Conservation (phyloP, 2,329 filamentous ascomycete species). For the Karstenula rhodostoma region DNA sequence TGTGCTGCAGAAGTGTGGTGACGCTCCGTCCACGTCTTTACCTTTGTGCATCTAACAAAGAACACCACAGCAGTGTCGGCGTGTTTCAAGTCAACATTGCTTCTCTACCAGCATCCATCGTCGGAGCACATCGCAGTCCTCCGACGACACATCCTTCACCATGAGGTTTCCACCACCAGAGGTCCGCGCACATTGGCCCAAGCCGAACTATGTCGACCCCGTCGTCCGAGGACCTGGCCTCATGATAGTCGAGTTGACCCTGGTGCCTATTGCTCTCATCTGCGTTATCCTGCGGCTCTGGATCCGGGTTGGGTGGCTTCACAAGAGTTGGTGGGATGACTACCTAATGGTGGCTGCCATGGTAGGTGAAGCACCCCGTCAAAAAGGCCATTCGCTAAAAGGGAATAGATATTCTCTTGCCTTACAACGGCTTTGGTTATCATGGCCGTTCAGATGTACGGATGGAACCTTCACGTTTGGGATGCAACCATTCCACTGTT, state of each 20-base stretch:
- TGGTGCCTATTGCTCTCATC: constrained; percentile 47
- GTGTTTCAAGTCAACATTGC: constrained; percentile 7
- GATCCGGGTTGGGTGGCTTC: constrained; percentile 47
- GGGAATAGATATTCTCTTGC: constrained; percentile 40
- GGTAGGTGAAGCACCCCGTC: constrained; percentile 32
- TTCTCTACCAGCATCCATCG: constrained; percentile 23
- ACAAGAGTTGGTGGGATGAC: constrained; percentile 51
- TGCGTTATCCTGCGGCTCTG: constrained; percentile 46
- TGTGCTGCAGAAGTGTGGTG: constrained; percentile 36
- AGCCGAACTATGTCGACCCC: constrained; percentile 55
- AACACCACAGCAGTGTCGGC: background rate
- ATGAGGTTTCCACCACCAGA: constrained; percentile 47
- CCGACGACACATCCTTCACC: constrained; percentile 22
- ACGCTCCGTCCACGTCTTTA: constrained; percentile 31
- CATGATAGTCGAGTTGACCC: constrained; percentile 51
- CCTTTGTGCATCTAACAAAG: constrained; percentile 5
- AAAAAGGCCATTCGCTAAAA: constrained; percentile 28
- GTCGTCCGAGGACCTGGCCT: constrained; percentile 52
- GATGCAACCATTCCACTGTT: constrained; percentile 40
- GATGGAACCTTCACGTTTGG: constrained; percentile 51
- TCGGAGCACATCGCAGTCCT: constrained; percentile 32
- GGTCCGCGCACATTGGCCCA: constrained; percentile 51
- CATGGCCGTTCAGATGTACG: constrained; percentile 47
- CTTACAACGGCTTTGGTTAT: constrained; percentile 45
- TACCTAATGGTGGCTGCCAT: constrained; percentile 49